Evolutionary conservation across 1,139 yeast species (phyloP), one percentile per base, ranked within the genome.

Genomic region (Ogataea hybrid): DNA sequence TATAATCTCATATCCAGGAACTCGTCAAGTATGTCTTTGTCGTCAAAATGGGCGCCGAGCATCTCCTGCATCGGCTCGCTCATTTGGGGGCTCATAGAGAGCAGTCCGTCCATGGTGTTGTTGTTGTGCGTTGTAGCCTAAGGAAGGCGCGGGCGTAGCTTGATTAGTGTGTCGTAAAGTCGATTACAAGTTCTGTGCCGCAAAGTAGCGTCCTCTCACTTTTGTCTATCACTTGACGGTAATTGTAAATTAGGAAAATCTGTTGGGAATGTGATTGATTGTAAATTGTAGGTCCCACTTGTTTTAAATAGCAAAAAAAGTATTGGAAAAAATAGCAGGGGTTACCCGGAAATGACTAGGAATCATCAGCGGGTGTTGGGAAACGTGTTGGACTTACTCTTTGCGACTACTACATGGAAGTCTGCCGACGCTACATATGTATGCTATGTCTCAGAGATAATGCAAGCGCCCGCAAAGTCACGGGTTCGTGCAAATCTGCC

Each of bases 1-100:
- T 75, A 77, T 2, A 77, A 73, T 42, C 82, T 62, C 52, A 74
- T 77, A 57, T 78, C 84, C 41, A 78, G 63, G 51, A 78, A 77
- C 57, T 78, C 84, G 51, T 76, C 81, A 39, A 78, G 44, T n/a
- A 64, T 50, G 37, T 63, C 58, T 6, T 37, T 36, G 20, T 52
- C 52, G 10, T 48, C 42, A 27, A 43, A 35, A 28, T 43, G 38
- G 14, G 22, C 18, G 16, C 42, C 37, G 30, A 43, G 39, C 25
- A 44, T 37, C 20, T 47, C 49, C 16, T 43, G 48, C 21, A 43
- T 33, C n/a, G 48, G 46, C 12, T 49, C 52, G 25, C 41, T 35
- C 38, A 37, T 42, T 27, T 41, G 43, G 10, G 46, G 46, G 25
- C 46, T 42, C 41, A 44, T 28, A 2, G 50, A 49, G 14, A 49